phyloP scores from a whole-genome alignment of 331 rosid species.

The Rosa hybrid region DNA sequence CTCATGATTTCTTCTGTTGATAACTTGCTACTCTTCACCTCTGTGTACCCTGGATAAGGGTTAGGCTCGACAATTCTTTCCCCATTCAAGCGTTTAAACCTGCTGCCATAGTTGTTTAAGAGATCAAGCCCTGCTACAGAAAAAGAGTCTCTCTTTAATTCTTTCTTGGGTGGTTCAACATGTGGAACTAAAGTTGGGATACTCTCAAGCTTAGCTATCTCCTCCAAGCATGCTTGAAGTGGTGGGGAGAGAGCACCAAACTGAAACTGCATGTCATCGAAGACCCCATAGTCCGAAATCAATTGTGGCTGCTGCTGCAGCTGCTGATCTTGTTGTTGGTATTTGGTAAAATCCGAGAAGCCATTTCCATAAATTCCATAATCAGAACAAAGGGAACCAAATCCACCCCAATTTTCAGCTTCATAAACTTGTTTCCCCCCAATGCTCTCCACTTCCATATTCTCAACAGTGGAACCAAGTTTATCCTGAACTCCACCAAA shows the following conservation, averaged over 20 bases:
- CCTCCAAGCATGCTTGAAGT: slow-evolving; percentile 26
- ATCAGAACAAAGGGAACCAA: slow-evolving; percentile 29
- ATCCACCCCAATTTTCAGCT: slow-evolving; percentile 28
- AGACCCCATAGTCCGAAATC: slow-evolving; percentile 28
- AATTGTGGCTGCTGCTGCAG: slow-evolving; percentile 10
- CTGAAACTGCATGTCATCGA: slow-evolving; percentile 33
- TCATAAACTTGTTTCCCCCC: slow-evolving; percentile 17
- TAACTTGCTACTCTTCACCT: slow-evolving; percentile 24
- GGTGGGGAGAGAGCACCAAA: slow-evolving; percentile 41
- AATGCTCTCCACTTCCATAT: slow-evolving; percentile 15
- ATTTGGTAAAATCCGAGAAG: slow-evolving; percentile 19
- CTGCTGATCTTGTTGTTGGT: slow-evolving; percentile 36
- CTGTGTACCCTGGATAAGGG: not conserved
- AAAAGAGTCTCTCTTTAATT: slow-evolving; percentile 7
- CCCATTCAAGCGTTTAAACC: slow-evolving; percentile 36
- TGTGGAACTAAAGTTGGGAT: slow-evolving; percentile 19
- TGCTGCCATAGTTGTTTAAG: slow-evolving; percentile 43
- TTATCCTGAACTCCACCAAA: slow-evolving; percentile 32
- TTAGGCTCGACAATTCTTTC: slow-evolving; percentile 30
- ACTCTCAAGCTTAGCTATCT: slow-evolving; percentile 25
- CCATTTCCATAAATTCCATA: slow-evolving; percentile 30
- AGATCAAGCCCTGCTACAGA: slow-evolving; percentile 53
- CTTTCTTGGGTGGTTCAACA: slow-evolving; percentile 26
- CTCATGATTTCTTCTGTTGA: slow-evolving; percentile 63
- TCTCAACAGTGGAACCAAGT: slow-evolving; percentile 28